These are phyloP conservation scores for Paramecium sonneborni DNA, from an alignment of 73 alveolate genomes.

Conservation along the genomic window DNA sequence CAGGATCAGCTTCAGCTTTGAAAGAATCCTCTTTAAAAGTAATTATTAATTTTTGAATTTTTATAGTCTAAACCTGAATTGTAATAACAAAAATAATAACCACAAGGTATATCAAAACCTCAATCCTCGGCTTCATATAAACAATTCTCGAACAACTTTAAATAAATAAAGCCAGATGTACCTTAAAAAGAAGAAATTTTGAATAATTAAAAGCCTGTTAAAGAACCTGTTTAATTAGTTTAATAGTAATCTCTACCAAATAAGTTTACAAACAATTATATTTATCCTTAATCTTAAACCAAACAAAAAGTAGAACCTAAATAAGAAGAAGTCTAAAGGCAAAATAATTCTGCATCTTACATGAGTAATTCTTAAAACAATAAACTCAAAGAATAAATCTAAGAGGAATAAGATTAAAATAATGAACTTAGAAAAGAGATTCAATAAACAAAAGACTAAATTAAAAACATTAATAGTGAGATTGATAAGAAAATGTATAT, in stretches of 20 bases:
- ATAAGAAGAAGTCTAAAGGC: not conserved
- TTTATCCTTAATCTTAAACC: not conserved
- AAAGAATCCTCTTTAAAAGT: not conserved
- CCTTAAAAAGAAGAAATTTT: constrained; percentile 4
- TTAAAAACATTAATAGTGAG: not conserved
- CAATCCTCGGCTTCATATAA: constrained; percentile 14
- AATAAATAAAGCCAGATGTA: not conserved
- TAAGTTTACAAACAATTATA: not conserved
- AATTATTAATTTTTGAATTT: not conserved
- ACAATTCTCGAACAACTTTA: not conserved
- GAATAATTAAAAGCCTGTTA: constrained; percentile 1
- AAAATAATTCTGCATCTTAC: constrained; percentile 20
- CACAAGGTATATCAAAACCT: not conserved
- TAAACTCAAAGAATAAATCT: not conserved
- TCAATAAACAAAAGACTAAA: not conserved
- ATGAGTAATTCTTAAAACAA: not conserved
- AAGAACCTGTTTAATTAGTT: not conserved
- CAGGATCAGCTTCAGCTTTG: constrained; percentile 19
- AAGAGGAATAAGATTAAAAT: constrained; percentile 29
- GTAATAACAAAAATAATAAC: not conserved
- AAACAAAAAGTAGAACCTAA: not conserved
- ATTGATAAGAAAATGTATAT: constrained; percentile 30
- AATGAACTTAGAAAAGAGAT: not conserved
- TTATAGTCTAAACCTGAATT: constrained; percentile 6
- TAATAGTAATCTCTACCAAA: not conserved